Evolutionary conservation across 1,139 yeast genomes (phyloP).

Genomic region (Magnusiomyces tetraspermus): DNA sequence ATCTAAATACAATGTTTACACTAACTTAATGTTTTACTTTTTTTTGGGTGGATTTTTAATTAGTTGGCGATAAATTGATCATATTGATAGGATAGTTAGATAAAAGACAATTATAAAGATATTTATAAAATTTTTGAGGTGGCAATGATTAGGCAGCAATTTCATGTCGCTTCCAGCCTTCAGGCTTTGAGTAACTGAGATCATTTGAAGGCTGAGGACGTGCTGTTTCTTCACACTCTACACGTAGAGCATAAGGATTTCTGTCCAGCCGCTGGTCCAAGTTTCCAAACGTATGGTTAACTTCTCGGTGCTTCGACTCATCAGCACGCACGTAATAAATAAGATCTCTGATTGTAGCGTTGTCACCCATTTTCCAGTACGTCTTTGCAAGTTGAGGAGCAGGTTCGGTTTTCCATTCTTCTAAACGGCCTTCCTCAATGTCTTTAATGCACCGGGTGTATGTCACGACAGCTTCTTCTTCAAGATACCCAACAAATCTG

Average conservation of each 20-base stretch:
- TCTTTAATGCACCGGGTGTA: conserved; percentile 55
- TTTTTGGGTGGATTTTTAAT: too few species aligned
- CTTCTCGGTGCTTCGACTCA: conserved; percentile 68
- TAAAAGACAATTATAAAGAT: not conserved
- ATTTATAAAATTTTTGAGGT: not conserved
- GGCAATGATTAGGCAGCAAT: conserved; percentile 23
- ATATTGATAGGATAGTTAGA: not conserved
- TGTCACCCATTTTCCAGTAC: conserved; percentile 50
- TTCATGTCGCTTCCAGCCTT: conserved; percentile 60
- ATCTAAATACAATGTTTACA: too few species aligned
- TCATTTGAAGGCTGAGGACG: conserved; percentile 50
- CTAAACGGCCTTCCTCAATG: conserved; percentile 42
- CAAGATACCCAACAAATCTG: conserved; percentile 67
- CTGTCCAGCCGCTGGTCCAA: conserved; percentile 45
- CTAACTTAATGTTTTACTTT: too few species aligned
- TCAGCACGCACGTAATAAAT: conserved; percentile 51
- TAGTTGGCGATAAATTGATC: too few species aligned
- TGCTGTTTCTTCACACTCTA: conserved; percentile 26
- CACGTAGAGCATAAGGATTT: conserved; percentile 54
- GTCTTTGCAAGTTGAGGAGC: conserved; percentile 44
- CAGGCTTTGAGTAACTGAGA: conserved; percentile 31
- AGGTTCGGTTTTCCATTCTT: conserved; percentile 37
- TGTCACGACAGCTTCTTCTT: conserved; percentile 68
- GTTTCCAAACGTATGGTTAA: conserved; percentile 66
- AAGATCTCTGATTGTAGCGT: conserved; percentile 51